Conservation (phyloP, 345 rosid genomes). For the Euclidium syriacum region DNA sequence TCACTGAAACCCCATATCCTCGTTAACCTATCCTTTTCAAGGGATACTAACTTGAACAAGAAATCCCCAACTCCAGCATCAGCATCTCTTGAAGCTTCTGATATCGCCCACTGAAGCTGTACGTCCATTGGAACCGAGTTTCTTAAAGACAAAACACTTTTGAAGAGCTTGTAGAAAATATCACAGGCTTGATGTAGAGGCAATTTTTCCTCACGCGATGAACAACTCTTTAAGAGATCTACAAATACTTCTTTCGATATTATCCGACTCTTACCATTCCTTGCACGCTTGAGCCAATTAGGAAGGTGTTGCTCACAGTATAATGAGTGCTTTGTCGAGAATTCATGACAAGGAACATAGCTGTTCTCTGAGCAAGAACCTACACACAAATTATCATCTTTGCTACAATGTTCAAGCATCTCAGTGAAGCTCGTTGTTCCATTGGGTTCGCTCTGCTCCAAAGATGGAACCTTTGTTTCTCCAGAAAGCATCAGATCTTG, state of each 20-base stretch:
- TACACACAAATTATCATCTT: conserved; percentile 51
- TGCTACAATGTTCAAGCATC: conserved; percentile 41
- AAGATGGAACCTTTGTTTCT: conserved; percentile 38
- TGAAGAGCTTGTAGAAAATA: conserved; percentile 87
- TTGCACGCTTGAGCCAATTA: conserved; percentile 98
- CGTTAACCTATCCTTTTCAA: conserved; percentile 70
- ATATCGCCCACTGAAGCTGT: conserved; percentile 91
- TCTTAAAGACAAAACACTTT: conserved; percentile 80
- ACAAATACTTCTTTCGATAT: conserved; percentile 88
- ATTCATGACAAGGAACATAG: conserved; percentile 52
- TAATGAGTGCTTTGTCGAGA: conserved; percentile 62
- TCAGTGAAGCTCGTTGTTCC: conserved; percentile 40
- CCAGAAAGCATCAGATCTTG: conserved; percentile 45
- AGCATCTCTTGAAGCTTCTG: conserved; percentile 75
- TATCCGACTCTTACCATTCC: conserved; percentile 96
- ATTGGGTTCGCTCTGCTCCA: conserved; percentile 31
- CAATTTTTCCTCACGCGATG: conserved; percentile 58
- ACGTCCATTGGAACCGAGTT: conserved; percentile 90
- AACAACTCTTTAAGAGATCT: conserved; percentile 61
- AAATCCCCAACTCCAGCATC: conserved; percentile 49
- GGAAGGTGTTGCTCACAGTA: conserved; percentile 96
- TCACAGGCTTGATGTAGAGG: conserved; percentile 92
- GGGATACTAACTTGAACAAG: conserved; percentile 63
- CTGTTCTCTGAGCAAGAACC: conserved; percentile 49
- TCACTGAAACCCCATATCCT: conserved; percentile 69